These are phyloP conservation scores for Metschnikowia picachoensis DNA, from an alignment of 805 yeast genomes.

Conservation along the genomic window DNA sequence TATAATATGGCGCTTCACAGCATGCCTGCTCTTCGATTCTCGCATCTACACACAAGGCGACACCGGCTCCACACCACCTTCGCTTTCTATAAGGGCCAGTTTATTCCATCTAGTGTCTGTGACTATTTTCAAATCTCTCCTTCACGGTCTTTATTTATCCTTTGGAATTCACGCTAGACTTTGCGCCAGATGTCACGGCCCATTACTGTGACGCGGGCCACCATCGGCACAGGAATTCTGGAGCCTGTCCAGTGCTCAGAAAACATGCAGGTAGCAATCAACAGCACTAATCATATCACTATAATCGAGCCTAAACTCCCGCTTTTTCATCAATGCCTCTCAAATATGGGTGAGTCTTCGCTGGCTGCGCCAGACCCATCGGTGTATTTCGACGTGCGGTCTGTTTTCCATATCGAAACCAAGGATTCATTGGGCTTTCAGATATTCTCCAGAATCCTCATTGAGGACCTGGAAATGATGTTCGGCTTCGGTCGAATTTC, in stretches of 20 bases:
- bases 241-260: conserved; percentile 35
- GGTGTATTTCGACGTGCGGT: conserved; percentile 23
- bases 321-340: conserved; percentile 24
- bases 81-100: background rate
- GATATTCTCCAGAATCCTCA: conserved; percentile 23
- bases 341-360: conserved; percentile 1
- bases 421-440: conserved; percentile 28
- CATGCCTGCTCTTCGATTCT: background rate
- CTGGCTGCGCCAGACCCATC: conserved; percentile 12
- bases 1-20: background rate
- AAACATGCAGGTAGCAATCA: conserved; percentile 35
- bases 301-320: conserved; percentile 40
- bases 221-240: conserved; percentile 13
- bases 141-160: background rate
- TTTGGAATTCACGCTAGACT: background rate
- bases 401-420: conserved; percentile 26
- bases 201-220: conserved; percentile 13
- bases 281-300: conserved; percentile 29
- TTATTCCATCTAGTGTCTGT: background rate
- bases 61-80: background rate
- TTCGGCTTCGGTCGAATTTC: conserved; percentile 29
- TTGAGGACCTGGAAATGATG: conserved; percentile 25
- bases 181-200: conserved; percentile 1
- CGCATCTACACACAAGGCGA: conserved; percentile 3
- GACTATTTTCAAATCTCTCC: background rate